Evolutionary conservation across 352 stramenopile species (phyloP).

Genomic region (Discostella stelligera): DNA sequence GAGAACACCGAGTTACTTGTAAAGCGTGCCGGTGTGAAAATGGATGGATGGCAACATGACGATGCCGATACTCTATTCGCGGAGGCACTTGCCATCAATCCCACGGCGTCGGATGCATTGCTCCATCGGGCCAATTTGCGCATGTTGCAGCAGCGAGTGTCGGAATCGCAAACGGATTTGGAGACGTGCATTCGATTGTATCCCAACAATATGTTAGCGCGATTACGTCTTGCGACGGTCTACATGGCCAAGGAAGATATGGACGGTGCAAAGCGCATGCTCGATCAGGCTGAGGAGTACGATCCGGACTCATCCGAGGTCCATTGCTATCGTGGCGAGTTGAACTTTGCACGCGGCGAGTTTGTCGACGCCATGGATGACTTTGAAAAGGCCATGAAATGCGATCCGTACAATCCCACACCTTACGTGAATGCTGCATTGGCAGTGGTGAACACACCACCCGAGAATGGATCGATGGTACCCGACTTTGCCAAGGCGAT

Average conservation of each 20-base stretch:
- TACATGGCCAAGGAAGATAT: conserved; percentile 69
- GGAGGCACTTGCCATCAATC: conserved; percentile 65
- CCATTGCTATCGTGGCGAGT: conserved; percentile 76
- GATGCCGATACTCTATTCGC: conserved; percentile 71
- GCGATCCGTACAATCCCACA: conserved; percentile 73
- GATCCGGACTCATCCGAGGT: conserved; percentile 76
- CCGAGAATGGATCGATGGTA: conserved; percentile 47
- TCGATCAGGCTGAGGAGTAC: conserved; percentile 63
- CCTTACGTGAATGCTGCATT: conserved; percentile 80
- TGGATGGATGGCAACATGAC: conserved; percentile 67
- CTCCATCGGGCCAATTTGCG: conserved; percentile 79
- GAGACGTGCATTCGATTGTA: conserved; percentile 68
- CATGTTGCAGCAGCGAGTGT: conserved; percentile 70
- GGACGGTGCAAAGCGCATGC: conserved; percentile 58
- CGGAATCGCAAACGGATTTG: conserved; percentile 69
- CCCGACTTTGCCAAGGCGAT: conserved; percentile 62
- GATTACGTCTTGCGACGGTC: conserved; percentile 73
- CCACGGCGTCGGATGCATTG: conserved; percentile 66
- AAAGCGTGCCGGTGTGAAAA: conserved; percentile 78
- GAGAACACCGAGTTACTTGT: conserved; percentile 76
- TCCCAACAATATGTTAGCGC: conserved; percentile 74
- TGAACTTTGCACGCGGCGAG: conserved; percentile 73
- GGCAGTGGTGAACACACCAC: conserved; percentile 72
- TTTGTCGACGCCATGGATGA: conserved; percentile 62
- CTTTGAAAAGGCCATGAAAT: conserved; percentile 78